Evolutionary conservation across 1,284 basidiomycete species (phyloP).

Genomic region (Moesziomyces globuligerus): DNA sequence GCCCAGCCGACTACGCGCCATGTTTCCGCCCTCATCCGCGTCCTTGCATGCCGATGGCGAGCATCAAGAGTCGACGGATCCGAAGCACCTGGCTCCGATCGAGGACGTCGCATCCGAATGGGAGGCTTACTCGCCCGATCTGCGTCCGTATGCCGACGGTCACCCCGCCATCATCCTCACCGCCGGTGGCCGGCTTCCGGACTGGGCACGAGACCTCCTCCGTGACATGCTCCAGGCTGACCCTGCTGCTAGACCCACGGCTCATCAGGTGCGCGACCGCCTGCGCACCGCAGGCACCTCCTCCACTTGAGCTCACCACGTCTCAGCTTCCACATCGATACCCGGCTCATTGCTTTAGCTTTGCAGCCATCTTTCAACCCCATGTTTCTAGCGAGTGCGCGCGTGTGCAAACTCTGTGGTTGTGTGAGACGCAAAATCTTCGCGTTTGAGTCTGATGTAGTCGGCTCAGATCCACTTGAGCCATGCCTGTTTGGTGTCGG

Average conservation of each 20-base stretch:
- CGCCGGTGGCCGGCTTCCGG: constrained; percentile 60
- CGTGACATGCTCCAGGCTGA: constrained; percentile 51
- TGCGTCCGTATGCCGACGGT: constrained; percentile 53
- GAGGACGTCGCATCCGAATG: constrained; percentile 2
- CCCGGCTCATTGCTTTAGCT: neutral
- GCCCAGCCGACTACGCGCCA: constrained; percentile 16
- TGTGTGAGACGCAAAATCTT: too few relatives aligned
- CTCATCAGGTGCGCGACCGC: constrained; percentile 34
- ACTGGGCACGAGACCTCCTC: constrained; percentile 55
- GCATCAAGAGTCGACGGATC: too few relatives aligned
- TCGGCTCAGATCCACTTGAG: constrained; percentile 38
- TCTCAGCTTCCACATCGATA: neutral
- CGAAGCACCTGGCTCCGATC: neutral
- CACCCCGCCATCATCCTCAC: constrained; percentile 61
- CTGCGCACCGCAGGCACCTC: constrained; percentile 1
- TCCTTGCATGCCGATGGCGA: neutral
- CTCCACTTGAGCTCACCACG: neutral
- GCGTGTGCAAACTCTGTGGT: neutral
- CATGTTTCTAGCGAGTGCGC: neutral
- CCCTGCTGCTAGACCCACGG: constrained; percentile 49
- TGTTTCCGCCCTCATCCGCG: constrained; percentile 21
- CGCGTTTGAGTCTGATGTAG: neutral
- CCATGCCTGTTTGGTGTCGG: constrained; percentile 49
- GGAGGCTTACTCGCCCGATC: constrained; percentile 8
- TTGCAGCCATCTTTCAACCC: neutral